These are phyloP conservation scores for Aspergillus piperis DNA, from an alignment of 2,329 filamentous ascomycete genomes.

Conservation along the genomic window DNA sequence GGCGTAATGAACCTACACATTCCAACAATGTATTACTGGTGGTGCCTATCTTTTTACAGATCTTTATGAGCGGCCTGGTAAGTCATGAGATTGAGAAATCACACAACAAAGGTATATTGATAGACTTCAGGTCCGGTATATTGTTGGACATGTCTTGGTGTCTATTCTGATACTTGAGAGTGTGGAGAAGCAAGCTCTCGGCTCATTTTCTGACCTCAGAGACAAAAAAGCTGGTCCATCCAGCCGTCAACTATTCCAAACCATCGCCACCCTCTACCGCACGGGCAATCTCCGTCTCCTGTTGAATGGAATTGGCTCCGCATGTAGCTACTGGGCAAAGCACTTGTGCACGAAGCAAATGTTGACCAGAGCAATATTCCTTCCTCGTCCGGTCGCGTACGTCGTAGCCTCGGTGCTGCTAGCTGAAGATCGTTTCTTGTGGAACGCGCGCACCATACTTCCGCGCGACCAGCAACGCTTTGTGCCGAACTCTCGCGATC, in stretches of 20 bases:
- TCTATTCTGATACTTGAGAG: conserved; percentile 8
- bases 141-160: conserved; percentile 2
- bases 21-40: not conserved
- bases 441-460: not conserved
- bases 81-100: not conserved
- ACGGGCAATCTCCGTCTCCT: not conserved
- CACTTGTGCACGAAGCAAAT: not conserved
- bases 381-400: not conserved
- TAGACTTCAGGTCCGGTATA: not conserved
- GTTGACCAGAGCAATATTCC: not conserved
- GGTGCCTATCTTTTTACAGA: not conserved
- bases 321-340: not conserved
- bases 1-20: not conserved
- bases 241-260: not conserved
- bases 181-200: too few relatives aligned
- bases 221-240: not conserved
- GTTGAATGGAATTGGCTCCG: not conserved
- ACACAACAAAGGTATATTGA: too few relatives aligned
- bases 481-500: not conserved
- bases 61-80: conserved; percentile 1
- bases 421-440: not conserved
- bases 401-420: not conserved
- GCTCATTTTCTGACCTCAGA: not conserved
- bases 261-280: not conserved
- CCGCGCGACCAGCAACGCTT: not conserved